A percentile compares a stretch with the other conserved stretches of the same genome.
Evolutionary conservation across 805 yeast species (phyloP).

Genomic region (Lachancea fermentati): DNA sequence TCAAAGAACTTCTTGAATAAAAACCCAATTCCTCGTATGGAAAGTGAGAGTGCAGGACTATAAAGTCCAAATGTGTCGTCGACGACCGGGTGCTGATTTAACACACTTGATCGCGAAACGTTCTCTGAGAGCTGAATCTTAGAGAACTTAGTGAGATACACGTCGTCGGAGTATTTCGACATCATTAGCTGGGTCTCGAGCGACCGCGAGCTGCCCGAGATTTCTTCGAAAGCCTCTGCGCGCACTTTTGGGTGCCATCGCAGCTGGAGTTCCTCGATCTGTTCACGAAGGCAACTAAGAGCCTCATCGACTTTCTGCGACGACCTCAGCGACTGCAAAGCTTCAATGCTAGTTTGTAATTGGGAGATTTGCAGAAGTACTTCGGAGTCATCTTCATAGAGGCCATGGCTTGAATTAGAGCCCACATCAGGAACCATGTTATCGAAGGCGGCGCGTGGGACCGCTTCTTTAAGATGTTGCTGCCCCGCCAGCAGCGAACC

Average conservation of each 20-base stretch:
- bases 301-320: slow-evolving; percentile 5
- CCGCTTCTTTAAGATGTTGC: too few relatives aligned
- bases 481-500: not conserved
- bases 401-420: slow-evolving; percentile 9
- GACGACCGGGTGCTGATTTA: slow-evolving; percentile 20
- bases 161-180: slow-evolving; percentile 23
- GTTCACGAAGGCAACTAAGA: slow-evolving; percentile 15
- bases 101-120: slow-evolving; percentile 1
- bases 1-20: slow-evolving; percentile 16
- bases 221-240: slow-evolving; percentile 1
- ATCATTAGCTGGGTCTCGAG: slow-evolving; percentile 26
- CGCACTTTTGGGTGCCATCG: slow-evolving; percentile 23
- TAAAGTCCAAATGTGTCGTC: slow-evolving; percentile 30
- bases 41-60: slow-evolving; percentile 25
- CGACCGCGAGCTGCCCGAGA: slow-evolving; percentile 11
- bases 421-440: too few relatives aligned
- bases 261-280: slow-evolving; percentile 13
- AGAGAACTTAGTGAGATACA: slow-evolving; percentile 21
- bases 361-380: slow-evolving; percentile 14
- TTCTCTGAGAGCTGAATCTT: slow-evolving; percentile 7
- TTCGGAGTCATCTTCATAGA: slow-evolving; percentile 21
- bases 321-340: slow-evolving; percentile 1
- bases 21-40: slow-evolving; percentile 28
- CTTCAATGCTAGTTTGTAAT: slow-evolving; percentile 3
- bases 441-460: too few relatives aligned